Evolutionary conservation across 2,329 filamentous ascomycete genomes (phyloP).

Genomic region (Colletotrichum godetiae): DNA sequence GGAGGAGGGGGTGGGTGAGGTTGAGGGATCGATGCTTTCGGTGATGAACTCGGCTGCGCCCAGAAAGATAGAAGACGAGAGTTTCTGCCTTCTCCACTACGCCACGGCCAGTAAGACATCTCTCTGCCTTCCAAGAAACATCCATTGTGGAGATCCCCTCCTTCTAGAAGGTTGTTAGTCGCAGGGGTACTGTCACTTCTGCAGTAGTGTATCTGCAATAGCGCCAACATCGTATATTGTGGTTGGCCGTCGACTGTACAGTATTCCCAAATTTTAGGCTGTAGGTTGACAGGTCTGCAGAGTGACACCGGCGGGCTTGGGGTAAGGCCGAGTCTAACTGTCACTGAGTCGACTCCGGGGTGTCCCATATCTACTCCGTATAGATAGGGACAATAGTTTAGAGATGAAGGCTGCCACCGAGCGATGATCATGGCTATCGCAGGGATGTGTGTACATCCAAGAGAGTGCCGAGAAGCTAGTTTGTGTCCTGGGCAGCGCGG

Average conservation of each 20-base stretch:
- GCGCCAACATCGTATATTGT: background rate
- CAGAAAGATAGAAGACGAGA: conserved; percentile 22
- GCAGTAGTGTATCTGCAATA: conserved; percentile 1
- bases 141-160: conserved; percentile 20
- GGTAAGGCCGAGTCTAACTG: background rate
- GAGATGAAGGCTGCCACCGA: background rate
- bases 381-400: background rate
- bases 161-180: conserved; percentile 29
- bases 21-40: conserved; percentile 21
- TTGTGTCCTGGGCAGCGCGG: conserved; percentile 8
- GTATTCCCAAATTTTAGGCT: background rate
- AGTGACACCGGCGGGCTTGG: background rate
- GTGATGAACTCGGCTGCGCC: conserved; percentile 19
- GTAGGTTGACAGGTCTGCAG: background rate
- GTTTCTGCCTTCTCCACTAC: conserved; percentile 15
- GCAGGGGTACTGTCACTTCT: conserved; percentile 16
- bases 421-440: conserved; percentile 4
- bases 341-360: background rate
- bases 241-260: background rate
- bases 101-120: conserved; percentile 6
- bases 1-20: conserved; percentile 5
- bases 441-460: conserved; percentile 8
- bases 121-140: conserved; percentile 13
- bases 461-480: conserved; percentile 19
- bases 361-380: conserved; percentile 7